Conservation (phyloP, 306 rosid species). For the Sicyos edulis region DNA sequence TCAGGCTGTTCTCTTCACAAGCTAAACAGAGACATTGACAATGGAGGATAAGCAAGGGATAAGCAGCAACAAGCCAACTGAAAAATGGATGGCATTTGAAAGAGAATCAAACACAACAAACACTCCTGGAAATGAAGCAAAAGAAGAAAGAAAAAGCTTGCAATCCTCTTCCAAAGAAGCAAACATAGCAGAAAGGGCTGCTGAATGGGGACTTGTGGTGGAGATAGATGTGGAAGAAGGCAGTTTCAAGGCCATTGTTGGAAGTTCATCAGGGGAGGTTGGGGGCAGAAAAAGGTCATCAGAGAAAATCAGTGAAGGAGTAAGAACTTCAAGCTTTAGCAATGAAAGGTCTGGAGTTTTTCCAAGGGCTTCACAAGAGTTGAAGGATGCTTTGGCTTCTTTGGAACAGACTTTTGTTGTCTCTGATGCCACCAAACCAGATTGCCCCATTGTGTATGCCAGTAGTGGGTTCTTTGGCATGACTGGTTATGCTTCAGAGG, state of each 20-base stretch:
- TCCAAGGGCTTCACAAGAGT: conserved; percentile 72
- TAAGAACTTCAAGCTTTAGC: conserved; percentile 36
- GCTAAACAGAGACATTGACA: not conserved
- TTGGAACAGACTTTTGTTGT: conserved; percentile 93
- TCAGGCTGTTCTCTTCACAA: conserved; percentile 18
- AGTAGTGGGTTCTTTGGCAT: conserved; percentile 81
- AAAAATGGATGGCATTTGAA: conserved; percentile 21
- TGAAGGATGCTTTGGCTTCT: conserved; percentile 67
- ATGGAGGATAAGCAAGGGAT: not conserved
- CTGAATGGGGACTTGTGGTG: conserved; percentile 80
- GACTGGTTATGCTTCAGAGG: conserved; percentile 89
- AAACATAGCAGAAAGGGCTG: conserved; percentile 57
- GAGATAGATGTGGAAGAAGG: conserved; percentile 40
- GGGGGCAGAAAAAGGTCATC: conserved; percentile 35
- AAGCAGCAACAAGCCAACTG: not conserved
- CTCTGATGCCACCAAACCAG: conserved; percentile 91
- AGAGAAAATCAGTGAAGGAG: conserved; percentile 27
- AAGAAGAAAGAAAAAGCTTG: not conserved
- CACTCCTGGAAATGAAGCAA: conserved; percentile 7
- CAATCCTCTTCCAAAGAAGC: conserved; percentile 30
- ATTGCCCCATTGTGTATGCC: conserved; percentile 87
- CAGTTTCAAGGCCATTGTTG: conserved; percentile 32
- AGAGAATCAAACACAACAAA: not conserved
- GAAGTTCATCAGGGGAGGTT: conserved; percentile 35
- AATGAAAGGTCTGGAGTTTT: conserved; percentile 32